Evolutionary conservation across 2,329 filamentous ascomycete genomes (phyloP).

Genomic region (Colletotrichum spaethianum): DNA sequence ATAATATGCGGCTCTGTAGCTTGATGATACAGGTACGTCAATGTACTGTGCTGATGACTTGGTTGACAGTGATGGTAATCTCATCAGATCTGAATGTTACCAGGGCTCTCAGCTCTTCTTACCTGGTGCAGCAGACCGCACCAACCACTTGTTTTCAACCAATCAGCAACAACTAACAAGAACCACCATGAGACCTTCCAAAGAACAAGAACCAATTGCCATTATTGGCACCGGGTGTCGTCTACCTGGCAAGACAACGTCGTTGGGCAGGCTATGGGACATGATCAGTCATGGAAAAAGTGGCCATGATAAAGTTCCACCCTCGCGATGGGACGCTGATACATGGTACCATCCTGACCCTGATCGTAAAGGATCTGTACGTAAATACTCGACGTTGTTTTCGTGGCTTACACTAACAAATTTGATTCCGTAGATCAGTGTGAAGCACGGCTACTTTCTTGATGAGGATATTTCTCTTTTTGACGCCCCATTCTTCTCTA

Average conservation of each 20-base stretch:
- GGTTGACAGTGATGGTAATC: no score
- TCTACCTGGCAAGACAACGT: slow-evolving; percentile 52
- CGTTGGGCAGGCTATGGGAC: slow-evolving; percentile 53
- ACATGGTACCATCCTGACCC: slow-evolving; percentile 42
- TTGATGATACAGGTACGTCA: no score
- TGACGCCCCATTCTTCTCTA: slow-evolving; percentile 66
- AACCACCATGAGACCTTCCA: slow-evolving; percentile 24
- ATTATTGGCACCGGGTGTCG: slow-evolving; percentile 57
- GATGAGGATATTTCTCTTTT: slow-evolving; percentile 62
- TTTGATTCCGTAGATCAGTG: slow-evolving; percentile 26
- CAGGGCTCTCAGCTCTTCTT: background rate
- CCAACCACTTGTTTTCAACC: background rate
- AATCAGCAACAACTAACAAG: background rate
- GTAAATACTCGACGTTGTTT: background rate
- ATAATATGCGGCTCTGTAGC: no score
- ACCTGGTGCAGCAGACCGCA: background rate
- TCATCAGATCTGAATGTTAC: no score
- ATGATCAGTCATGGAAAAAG: slow-evolving; percentile 42
- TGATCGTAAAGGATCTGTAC: slow-evolving; percentile 42
- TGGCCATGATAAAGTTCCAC: slow-evolving; percentile 41
- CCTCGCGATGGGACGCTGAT: slow-evolving; percentile 43
- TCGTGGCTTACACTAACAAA: no score
- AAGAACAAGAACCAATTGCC: slow-evolving; percentile 52
- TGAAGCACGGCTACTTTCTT: slow-evolving; percentile 56
- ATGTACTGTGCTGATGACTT: no score